Evolutionary conservation across 2,329 filamentous ascomycete genomes (phyloP).

Genomic region (Fusarium siculi): DNA sequence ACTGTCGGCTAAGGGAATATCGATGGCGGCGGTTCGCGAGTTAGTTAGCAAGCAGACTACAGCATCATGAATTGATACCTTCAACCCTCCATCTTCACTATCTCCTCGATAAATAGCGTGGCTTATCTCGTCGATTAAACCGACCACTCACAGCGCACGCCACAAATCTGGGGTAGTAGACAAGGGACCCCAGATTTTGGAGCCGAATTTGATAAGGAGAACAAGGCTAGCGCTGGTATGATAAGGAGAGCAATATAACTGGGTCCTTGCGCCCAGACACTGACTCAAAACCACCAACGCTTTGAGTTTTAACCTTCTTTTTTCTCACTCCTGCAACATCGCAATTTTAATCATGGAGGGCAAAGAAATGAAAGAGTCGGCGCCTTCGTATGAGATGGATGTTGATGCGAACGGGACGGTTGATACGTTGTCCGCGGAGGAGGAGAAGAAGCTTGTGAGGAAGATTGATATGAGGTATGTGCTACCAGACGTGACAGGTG

Average conservation of each 20-base stretch:
- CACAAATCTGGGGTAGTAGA: conserved; percentile 8
- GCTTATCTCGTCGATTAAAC: conserved; percentile 19
- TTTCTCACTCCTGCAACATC: not conserved
- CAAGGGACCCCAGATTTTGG: conserved; percentile 9
- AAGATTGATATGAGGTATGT: conserved; percentile 19
- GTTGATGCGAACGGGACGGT: not conserved
- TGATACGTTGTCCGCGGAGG: conserved; percentile 1
- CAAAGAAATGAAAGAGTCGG: not conserved
- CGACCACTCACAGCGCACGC: fast-evolving
- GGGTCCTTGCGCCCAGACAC: not conserved
- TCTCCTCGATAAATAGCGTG: not conserved
- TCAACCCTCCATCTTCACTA: not conserved
- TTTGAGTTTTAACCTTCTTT: not conserved
- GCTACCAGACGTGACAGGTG: too few species aligned
- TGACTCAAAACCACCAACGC: not conserved
- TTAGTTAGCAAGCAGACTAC: not conserved
- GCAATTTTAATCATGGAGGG: not conserved
- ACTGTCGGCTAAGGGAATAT: conserved; percentile 3
- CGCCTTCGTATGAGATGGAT: not conserved
- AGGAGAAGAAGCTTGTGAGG: conserved; percentile 9
- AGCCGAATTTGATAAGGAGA: not conserved
- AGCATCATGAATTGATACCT: not conserved
- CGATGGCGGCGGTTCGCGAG: not conserved
- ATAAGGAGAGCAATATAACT: conserved; percentile 15
- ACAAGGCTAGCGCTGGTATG: not conserved